These are phyloP conservation scores for Stachybotrys echinatus DNA, from an alignment of 2,329 filamentous ascomycete species.

Conservation along the genomic window DNA sequence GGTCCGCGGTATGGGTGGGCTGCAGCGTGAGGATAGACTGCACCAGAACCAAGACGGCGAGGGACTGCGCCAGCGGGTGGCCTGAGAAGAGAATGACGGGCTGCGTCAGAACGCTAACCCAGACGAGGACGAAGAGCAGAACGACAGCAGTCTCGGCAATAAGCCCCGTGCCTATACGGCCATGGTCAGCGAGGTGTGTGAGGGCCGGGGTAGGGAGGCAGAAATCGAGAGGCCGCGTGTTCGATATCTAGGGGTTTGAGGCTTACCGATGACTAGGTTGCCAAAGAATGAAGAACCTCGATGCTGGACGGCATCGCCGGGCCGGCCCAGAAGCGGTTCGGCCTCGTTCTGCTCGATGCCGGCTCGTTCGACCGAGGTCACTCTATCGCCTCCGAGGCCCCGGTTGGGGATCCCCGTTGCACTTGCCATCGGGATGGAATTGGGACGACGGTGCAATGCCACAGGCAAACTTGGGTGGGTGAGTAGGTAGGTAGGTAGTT, in stretches of 20 bases:
- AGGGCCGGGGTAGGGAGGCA: neutral
- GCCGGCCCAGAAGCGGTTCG: constrained; percentile 43
- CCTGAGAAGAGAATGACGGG: constrained; percentile 76
- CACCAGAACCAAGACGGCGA: constrained; percentile 68
- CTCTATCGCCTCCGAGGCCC: constrained; percentile 8
- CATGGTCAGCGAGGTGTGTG: neutral
- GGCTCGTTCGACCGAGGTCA: constrained; percentile 13
- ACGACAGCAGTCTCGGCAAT: constrained; percentile 75
- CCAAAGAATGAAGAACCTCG: constrained; percentile 57
- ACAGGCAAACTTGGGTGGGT: too few species aligned
- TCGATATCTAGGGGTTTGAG: constrained; percentile 4
- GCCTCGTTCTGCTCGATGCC: constrained; percentile 25
- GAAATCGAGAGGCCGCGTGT: too few species aligned
- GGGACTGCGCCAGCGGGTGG: constrained; percentile 68
- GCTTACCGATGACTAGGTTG: constrained; percentile 71
- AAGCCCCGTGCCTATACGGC: constrained; percentile 67
- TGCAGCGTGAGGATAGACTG: constrained; percentile 83
- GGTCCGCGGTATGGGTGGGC: constrained; percentile 70
- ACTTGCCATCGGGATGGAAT: constrained; percentile 53
- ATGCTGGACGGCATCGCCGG: constrained; percentile 68
- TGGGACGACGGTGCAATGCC: too few species aligned
- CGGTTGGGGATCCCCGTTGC: constrained; percentile 60
- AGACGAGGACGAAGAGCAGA: constrained; percentile 71
- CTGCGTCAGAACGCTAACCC: constrained; percentile 68
- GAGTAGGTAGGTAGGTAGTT: too few species aligned